These are phyloP conservation scores for Ceratocystis albifundus DNA, from an alignment of 2,329 filamentous ascomycete species.

Conservation along the genomic window DNA sequence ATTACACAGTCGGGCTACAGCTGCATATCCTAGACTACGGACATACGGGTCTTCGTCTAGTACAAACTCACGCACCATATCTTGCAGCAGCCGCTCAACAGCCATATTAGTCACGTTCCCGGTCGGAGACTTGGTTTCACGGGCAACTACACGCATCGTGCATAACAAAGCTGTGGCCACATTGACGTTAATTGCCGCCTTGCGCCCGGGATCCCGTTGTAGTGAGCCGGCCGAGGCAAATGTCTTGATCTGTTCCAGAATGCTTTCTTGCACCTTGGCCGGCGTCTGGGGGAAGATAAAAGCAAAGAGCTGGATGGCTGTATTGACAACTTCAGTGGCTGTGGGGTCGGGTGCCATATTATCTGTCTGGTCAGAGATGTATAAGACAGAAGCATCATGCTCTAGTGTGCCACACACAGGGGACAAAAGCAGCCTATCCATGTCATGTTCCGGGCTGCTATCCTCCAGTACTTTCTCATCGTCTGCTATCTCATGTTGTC, in stretches of 20 bases:
- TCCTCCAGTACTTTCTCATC: constrained; percentile 35
- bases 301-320: constrained; percentile 85
- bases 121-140: constrained; percentile 59
- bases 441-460: constrained; percentile 50
- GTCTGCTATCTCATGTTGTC: constrained; percentile 44
- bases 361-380: constrained; percentile 32
- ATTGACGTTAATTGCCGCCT: constrained; percentile 84
- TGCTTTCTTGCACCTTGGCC: constrained; percentile 87
- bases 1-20: constrained; percentile 74
- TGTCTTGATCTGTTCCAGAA: constrained; percentile 83
- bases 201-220: constrained; percentile 76
- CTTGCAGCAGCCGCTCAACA: constrained; percentile 75
- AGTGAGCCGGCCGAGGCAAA: constrained; percentile 71
- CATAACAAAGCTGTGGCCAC: constrained; percentile 70
- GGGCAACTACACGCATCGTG: constrained; percentile 71
- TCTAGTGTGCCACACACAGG: constrained; percentile 76
- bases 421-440: constrained; percentile 51
- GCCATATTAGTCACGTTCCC: constrained; percentile 64
- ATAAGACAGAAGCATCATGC: constrained; percentile 76
- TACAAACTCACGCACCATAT: constrained; percentile 60
- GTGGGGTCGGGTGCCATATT: constrained; percentile 57
- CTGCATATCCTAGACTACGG: constrained; percentile 72
- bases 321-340: constrained; percentile 85
- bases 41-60: constrained; percentile 76
- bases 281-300: constrained; percentile 82